phyloP scores from a whole-genome alignment of 805 yeast genomes.

The Metschnikowia lunata region DNA sequence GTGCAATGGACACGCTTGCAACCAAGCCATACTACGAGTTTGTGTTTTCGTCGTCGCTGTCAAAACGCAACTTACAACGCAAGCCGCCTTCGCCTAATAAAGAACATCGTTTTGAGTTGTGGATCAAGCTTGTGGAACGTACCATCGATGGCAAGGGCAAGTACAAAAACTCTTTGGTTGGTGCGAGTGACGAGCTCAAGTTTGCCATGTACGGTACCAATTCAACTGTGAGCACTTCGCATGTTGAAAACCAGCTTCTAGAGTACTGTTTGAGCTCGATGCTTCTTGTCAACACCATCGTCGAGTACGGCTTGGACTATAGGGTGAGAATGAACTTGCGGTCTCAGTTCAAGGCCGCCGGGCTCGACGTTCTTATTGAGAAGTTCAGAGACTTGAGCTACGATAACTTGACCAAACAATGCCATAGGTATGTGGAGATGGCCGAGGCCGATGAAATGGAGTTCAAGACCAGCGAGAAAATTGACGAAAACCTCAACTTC shows the following conservation, averaged over 20 bases:
- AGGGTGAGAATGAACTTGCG: conserved; percentile 54
- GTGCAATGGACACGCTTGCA: conserved; percentile 46
- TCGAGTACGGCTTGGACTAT: conserved; percentile 42
- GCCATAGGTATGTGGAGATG: conserved; percentile 53
- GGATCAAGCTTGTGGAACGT: conserved; percentile 63
- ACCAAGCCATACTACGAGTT: conserved; percentile 37
- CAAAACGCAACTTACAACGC: conserved; percentile 30
- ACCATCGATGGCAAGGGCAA: conserved; percentile 83
- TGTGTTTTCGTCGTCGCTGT: conserved; percentile 15
- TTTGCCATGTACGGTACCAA: conserved; percentile 14
- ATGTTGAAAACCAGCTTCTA: conserved; percentile 56
- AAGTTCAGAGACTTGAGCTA: conserved; percentile 39
- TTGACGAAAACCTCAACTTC: conserved; percentile 48
- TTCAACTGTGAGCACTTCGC: conserved; percentile 35
- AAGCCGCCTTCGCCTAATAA: conserved; percentile 33
- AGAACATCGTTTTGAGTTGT: conserved; percentile 57
- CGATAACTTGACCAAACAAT: conserved; percentile 61
- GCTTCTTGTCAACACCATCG: conserved; percentile 63
- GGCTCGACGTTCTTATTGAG: conserved; percentile 18
- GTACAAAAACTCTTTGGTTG: conserved; percentile 80
- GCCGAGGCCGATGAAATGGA: conserved; percentile 55
- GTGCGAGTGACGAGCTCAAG: conserved; percentile 81
- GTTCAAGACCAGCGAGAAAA: conserved; percentile 27
- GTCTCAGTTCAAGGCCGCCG: conserved; percentile 35
- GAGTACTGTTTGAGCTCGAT: conserved; percentile 73